Evolutionary conservation across 1,284 basidiomycete species (phyloP), one percentile per base, ranked within the genome.

Genomic region (Lentinus polychrous): DNA sequence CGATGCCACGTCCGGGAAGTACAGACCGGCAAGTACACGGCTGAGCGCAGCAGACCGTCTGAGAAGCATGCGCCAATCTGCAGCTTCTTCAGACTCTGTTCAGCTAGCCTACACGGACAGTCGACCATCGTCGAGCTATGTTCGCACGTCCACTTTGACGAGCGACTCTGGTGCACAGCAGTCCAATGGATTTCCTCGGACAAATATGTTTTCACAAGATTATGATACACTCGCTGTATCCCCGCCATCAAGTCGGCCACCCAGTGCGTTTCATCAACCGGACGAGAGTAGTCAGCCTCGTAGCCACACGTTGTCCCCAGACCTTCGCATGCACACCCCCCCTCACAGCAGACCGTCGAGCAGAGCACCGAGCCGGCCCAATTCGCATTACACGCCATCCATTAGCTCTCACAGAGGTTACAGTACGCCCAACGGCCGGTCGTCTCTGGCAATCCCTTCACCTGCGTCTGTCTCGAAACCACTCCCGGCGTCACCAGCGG

Each of bases 51-150:
- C 52, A 2, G 59, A 59, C 50, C 57, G 56, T 49, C 42, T 56
- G 3, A 46, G 34, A 32, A 44, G 27, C n/a, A 51, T 46, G 20
- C 48, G 60, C 14, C 53, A 57, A 15, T 65, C 64, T 14, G 54
- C 60, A 37, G 48, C 61, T 22, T 62, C 62, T 8, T 52, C 55
- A 43, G 61, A 59, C 20, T 58, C 59, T 7, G 41, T 43, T n/a
- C 63, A 61, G 50, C 56, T 61, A 8, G 57, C 64, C 11, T 66
- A 64, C 48, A 45, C 57, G 7, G 62, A 64, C 52, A 57, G 55
- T 49, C 53, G 63, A 4, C 62, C 62, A 1, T 43, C 59, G 11
- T 60, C 62, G 10, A 52, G 44, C 8, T 57, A 55, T 48, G 51
- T 53, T 40, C 40, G 55, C 37, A 49, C 51, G n/a, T 56, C 54